These are phyloP conservation scores for Wakefieldia striispora DNA, from an alignment of 768 basidiomycete genomes.

Conservation along the genomic window DNA sequence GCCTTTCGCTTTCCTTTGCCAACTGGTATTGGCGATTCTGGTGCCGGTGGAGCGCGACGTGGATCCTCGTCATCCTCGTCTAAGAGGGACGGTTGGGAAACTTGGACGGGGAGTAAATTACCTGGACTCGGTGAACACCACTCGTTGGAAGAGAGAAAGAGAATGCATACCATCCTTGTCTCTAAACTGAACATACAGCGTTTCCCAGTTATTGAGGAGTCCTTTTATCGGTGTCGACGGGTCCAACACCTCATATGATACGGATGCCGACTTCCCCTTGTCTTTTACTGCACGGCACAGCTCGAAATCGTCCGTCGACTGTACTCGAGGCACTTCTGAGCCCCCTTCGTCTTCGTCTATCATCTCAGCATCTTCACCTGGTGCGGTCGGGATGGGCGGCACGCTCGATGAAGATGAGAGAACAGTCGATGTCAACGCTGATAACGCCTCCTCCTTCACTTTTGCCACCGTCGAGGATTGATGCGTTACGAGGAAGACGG, in stretches of 20 bases:
- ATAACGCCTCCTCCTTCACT: slow-evolving; percentile 63
- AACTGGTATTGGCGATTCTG: slow-evolving; percentile 24
- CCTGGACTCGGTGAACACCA: slow-evolving; percentile 37
- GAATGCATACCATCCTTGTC: slow-evolving; percentile 49
- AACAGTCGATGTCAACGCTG: slow-evolving; percentile 55
- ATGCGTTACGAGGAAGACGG: slow-evolving; percentile 55
- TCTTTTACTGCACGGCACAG: slow-evolving; percentile 55
- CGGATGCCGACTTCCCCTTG: slow-evolving; percentile 39
- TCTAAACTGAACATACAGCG: slow-evolving; percentile 64
- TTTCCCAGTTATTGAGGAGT: slow-evolving; percentile 62
- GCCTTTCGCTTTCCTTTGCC: slow-evolving; percentile 68
- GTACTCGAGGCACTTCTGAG: slow-evolving; percentile 34
- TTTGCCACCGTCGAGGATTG: slow-evolving; percentile 53
- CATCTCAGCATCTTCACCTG: slow-evolving; percentile 26
- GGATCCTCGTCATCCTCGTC: slow-evolving; percentile 60
- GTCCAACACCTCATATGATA: slow-evolving; percentile 49
- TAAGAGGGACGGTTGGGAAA: slow-evolving; percentile 52
- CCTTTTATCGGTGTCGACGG: slow-evolving; percentile 45
- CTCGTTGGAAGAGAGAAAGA: neutral
- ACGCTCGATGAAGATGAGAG: slow-evolving; percentile 23
- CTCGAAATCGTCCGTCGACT: slow-evolving; percentile 54
- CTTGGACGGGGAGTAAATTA: slow-evolving; percentile 55
- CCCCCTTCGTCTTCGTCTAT: slow-evolving; percentile 8
- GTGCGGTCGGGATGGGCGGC: slow-evolving; percentile 31
- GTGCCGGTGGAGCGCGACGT: slow-evolving; percentile 26